Evolutionary conservation across 441 rosid genomes (phyloP).

Genomic region (Biscutella laevigata): DNA sequence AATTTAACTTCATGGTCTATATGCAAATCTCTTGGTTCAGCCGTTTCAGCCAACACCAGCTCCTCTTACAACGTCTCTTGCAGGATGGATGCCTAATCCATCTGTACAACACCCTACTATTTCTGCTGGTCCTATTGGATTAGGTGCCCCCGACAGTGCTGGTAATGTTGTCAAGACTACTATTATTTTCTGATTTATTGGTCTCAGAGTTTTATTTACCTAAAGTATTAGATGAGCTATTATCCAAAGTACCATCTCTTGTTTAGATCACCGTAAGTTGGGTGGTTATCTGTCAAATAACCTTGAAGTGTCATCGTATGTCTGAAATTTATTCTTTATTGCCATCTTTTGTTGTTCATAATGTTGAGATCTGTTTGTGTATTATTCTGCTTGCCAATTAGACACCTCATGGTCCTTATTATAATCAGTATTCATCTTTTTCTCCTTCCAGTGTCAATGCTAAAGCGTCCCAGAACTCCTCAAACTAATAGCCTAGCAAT

Average conservation of each 20-base stretch:
- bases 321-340: neutral
- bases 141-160: constrained; percentile 39
- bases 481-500: constrained; percentile 36
- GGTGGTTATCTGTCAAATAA: neutral
- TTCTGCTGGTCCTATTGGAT: constrained; percentile 44
- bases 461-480: constrained; percentile 51
- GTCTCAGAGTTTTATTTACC: neutral
- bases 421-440: constrained; percentile 8
- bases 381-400: neutral
- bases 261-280: neutral
- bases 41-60: constrained; percentile 47
- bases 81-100: constrained; percentile 61
- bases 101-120: constrained; percentile 40
- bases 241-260: neutral
- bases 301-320: neutral
- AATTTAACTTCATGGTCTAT: neutral
- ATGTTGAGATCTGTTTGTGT: neutral
- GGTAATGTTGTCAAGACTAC: constrained; percentile 26
- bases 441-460: constrained; percentile 29
- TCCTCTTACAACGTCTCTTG: constrained; percentile 45
- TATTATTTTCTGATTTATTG: neutral
- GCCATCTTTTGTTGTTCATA: neutral
- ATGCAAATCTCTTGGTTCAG: constrained; percentile 26
- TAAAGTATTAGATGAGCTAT: neutral
- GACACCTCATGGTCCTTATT: constrained; percentile 9